Conservation (phyloP, 148 eudicot species). For the Rhododendron kiyosumense region DNA sequence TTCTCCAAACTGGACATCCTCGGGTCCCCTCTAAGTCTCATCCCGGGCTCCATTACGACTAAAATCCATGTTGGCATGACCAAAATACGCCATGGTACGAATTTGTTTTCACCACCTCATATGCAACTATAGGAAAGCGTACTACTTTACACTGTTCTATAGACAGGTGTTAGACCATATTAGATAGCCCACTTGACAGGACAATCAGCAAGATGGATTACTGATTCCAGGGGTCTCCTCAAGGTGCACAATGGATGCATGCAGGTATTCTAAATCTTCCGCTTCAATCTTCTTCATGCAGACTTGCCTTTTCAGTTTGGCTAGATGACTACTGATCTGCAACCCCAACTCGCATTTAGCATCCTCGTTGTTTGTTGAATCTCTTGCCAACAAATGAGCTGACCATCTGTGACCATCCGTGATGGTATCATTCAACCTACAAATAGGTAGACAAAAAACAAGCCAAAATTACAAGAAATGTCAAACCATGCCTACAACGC, state of each 20-base stretch:
- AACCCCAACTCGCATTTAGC: conserved; percentile 14
- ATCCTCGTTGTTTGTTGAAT: not conserved
- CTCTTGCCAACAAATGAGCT: conserved; percentile 14
- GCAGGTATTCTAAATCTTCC: conserved; percentile 19
- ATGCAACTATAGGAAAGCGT: not conserved
- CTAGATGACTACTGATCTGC: conserved; percentile 11
- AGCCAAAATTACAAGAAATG: not conserved
- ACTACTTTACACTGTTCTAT: not conserved
- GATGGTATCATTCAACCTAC: conserved; percentile 18
- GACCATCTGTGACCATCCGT: conserved; percentile 15
- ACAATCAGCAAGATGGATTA: conserved; percentile 3
- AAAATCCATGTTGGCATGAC: not conserved
- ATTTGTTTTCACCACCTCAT: not conserved
- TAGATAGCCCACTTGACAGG: not conserved
- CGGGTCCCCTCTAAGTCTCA: not conserved
- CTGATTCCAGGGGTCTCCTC: conserved; percentile 6
- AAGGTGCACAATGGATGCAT: conserved; percentile 19
- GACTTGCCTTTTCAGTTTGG: conserved; percentile 1
- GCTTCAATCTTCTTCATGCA: not conserved
- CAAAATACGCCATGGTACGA: not conserved
- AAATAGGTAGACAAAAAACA: not conserved
- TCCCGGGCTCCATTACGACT: not conserved
- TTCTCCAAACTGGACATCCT: not conserved
- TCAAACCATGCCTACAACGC: not conserved
- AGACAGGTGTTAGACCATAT: not conserved